Evolutionary conservation across 2,329 filamentous ascomycete species (phyloP).

Genomic region (Periconia sp.): DNA sequence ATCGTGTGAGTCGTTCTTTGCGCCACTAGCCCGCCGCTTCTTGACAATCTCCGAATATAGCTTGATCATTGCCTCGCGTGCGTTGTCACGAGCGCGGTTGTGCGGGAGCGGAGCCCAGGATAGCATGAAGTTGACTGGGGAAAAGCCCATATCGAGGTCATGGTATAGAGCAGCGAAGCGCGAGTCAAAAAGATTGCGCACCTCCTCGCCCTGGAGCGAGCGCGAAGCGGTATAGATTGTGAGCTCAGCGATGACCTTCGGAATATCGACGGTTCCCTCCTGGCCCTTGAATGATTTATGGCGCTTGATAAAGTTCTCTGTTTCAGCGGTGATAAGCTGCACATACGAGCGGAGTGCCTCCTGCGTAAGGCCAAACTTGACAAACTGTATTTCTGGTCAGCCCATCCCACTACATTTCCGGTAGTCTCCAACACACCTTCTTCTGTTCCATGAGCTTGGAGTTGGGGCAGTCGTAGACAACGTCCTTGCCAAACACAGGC

Average conservation of each 20-base stretch:
- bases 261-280: conserved; percentile 73
- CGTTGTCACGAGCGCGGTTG: conserved; percentile 80
- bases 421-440: conserved; percentile 64
- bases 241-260: conserved; percentile 79
- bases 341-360: conserved; percentile 79
- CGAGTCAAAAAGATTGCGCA: conserved; percentile 80
- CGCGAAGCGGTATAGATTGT: conserved; percentile 91
- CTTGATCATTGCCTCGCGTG: conserved; percentile 79
- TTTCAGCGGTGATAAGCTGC: conserved; percentile 76
- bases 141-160: conserved; percentile 89
- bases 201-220: conserved; percentile 82
- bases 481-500: conserved; percentile 79
- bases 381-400: conserved; percentile 61
- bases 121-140: conserved; percentile 86
- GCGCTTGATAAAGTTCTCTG: conserved; percentile 73
- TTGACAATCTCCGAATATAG: conserved; percentile 84
- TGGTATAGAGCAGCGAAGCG: conserved; percentile 84
- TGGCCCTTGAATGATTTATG: conserved; percentile 70
- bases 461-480: conserved; percentile 91
- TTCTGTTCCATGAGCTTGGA: conserved; percentile 96
- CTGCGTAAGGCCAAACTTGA: conserved; percentile 80
- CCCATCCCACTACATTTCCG: background rate
- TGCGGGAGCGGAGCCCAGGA: conserved; percentile 89
- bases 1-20: conserved; percentile 63
- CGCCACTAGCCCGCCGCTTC: conserved; percentile 66